Evolutionary conservation across 2,329 filamentous ascomycete genomes (phyloP), one percentile per base, ranked within the genome.

Genomic region (Penicillium palitans): DNA sequence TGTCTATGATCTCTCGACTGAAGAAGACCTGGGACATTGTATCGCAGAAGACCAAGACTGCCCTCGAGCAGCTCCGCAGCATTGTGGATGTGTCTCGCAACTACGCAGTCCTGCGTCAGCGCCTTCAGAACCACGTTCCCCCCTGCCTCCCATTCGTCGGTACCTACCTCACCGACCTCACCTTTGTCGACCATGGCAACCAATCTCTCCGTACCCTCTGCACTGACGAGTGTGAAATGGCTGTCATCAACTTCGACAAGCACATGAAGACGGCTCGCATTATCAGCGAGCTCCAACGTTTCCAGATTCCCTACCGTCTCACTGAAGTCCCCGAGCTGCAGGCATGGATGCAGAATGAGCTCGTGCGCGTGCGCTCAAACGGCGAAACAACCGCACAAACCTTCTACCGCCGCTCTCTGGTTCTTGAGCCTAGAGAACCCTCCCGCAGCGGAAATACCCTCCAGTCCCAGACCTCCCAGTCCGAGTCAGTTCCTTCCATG

Each of bases 221-320:
- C 0, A 81, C 71, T 15, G 85, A 90, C n/a, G 83, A 87, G 31
- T 78, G 80, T 29, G 84, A 86, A 27, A 83, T 91, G 68, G 86
- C 87, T 0, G 90, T 98, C 33, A 91, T 99, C 81, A 99, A 99
- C 77, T 98, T 97, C 69, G 93, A 98, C 81, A 98, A 98, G 78
- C 92, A 98, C 73, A 90, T 87, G 68, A 91, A 92, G 66, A 98
- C 93, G 3, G 93, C 93, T 46, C 95, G 93, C 76, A 96, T 98
- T 71, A 96, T 99, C 68, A 90, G 91, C 62, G 93, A 98, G 68
- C 84, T 99, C 8, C 95, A 99, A 74, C 88, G 93, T 19, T 98
- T 98, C 79, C 95, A 99, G 76, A 90, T 96, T 21, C 91, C 93
- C 0, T 98, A 98, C 74, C 85, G 89, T 7, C 83, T 99, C 19